A percentile compares a stretch with the other conserved stretches of the same genome.
phyloP scores from a whole-genome alignment of 371 early-diverging fungal genomes.

The Mitosporidium daphniae region DNA sequence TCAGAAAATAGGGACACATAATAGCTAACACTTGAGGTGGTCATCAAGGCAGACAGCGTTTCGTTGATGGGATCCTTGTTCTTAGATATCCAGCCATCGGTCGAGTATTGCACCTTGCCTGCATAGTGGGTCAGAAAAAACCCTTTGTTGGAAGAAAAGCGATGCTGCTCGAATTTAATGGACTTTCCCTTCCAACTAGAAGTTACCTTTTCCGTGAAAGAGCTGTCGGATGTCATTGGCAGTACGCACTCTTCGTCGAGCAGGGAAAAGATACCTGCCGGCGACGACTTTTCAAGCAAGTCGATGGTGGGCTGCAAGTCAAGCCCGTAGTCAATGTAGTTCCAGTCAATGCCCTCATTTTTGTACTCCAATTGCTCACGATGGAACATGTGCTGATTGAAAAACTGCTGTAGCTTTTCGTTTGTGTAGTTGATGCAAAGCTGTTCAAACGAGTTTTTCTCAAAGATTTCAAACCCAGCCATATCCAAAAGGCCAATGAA shows the following conservation, averaged over 20 bases:
- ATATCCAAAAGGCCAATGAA: constrained; percentile 98
- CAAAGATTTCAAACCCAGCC: constrained; percentile 97
- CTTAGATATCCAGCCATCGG: constrained; percentile 82
- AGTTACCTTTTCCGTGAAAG: constrained; percentile 67
- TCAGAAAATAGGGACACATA: constrained; percentile 40
- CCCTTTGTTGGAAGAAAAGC: constrained; percentile 56
- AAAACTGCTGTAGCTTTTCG: constrained; percentile 96
- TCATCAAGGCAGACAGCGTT: constrained; percentile 46
- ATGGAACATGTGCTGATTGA: constrained; percentile 99
- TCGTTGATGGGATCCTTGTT: constrained; percentile 98
- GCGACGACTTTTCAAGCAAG: constrained; percentile 71
- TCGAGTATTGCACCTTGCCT: constrained; percentile 71
- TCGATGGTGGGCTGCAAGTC: constrained; percentile 95
- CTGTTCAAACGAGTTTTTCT: constrained; percentile 90
- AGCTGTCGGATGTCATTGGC: constrained; percentile 79
- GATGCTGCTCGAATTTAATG: constrained; percentile 40
- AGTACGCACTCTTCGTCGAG: constrained; percentile 98
- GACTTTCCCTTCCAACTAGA: constrained; percentile 46
- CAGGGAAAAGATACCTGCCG: constrained; percentile 79
- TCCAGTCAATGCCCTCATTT: constrained; percentile 86
- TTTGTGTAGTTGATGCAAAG: constrained; percentile 98
- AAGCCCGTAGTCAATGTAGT: constrained; percentile 91
- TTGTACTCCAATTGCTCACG: constrained; percentile 93
- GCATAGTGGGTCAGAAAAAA: constrained; percentile 91
- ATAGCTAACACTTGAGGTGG: constrained; percentile 32